Evolutionary conservation across 345 rosid genomes (phyloP), one percentile per base, ranked within the genome.

Genomic region (Salix exigua): DNA sequence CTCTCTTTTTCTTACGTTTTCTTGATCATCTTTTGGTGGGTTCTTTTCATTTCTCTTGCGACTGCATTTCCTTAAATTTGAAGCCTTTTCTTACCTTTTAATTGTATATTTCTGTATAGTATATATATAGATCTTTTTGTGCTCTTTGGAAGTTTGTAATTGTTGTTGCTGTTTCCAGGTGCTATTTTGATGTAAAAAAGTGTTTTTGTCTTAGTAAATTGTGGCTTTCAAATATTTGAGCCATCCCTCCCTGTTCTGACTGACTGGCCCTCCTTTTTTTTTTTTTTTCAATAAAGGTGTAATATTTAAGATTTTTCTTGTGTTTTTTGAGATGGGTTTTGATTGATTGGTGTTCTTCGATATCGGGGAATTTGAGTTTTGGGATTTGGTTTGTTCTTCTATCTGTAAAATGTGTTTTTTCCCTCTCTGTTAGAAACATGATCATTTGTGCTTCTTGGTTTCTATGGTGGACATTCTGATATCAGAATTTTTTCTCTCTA

Each of bases 311-410:
- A 30, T 35, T 73, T 53, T 60, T 63, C 9, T 42, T 17, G 26
- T 48, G 31, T 66, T 33, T 51, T 21, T 17, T 18, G 5, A 67
- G 35, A 17, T 8, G 10, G 37, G 50, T 66, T 26, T 33, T 69
- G 58, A 38, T 42, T 28, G 50, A 23, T 67, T 21, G 68, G 58
- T 68, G 48, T 2, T 61, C 63, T 70, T 69, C 75, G 75, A 77
- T 77, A 70, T 25, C 12, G 61, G 8, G 31, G 17, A 35, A 61
- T 28, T 60, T 46, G 14, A 19, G 28, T 44, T 63, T 11, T 72
- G 7, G 35, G 65, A 21, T 58, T 55, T 66, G 65, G 63, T 26
- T 17, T 69, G 63, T 26, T 17, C 60, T 23, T 68, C 33, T 66
- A 11, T 55, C 35, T 60, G 48, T 68, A 13, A 28, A 63, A 58